Evolutionary conservation across 257 asterid species (phyloP), one percentile per base, ranked within the genome.

Genomic region (Thymus mandschuricus): DNA sequence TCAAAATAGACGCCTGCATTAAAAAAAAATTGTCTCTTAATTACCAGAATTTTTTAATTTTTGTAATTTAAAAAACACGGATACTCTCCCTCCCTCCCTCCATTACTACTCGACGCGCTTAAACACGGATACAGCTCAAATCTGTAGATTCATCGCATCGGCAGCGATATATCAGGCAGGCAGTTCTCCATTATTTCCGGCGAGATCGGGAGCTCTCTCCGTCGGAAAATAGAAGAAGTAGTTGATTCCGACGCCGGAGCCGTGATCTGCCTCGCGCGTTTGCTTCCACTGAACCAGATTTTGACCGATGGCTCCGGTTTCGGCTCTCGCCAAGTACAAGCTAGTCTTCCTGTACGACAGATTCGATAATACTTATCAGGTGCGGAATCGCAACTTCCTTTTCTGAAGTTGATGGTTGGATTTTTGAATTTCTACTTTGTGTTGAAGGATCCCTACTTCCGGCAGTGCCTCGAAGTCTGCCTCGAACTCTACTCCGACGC

Each of bases 301-400:
- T 80, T 65, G 65, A 86, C 75, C 35, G 65, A 89, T 92, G 98
- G 98, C 98, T 80, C 96, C 92, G 60, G 96, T 92, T 69, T 92
- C 97, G 74, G 95, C 97, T 73, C 88, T 92, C 70, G 98, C 97
- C 3, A 92, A 92, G 96, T 92, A 88, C 83, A 90, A 92, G 79
- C 68, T 92, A n/a, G 97, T 92, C 67, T 92, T 92, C 80, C 63
- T 92, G 98, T 92, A 92, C 72, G 98, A 92, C 64, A 92, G 89
- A 74, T 92, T 92, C 83, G 98, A 92, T 41, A 92, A 82, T 59
- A 88, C 98, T 63, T 92, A 92, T 79, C 96, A 92, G 95, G 97
- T 90, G 78, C 40, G 21, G 70, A 21, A 3, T 46, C 73, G 33
- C 54, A 64, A 73, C 63, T 12, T 21, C 21, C 21, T 21, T 21